phyloP scores from a whole-genome alignment of 2,329 filamentous ascomycete genomes.

The Pseudogymnoascus sp. region DNA sequence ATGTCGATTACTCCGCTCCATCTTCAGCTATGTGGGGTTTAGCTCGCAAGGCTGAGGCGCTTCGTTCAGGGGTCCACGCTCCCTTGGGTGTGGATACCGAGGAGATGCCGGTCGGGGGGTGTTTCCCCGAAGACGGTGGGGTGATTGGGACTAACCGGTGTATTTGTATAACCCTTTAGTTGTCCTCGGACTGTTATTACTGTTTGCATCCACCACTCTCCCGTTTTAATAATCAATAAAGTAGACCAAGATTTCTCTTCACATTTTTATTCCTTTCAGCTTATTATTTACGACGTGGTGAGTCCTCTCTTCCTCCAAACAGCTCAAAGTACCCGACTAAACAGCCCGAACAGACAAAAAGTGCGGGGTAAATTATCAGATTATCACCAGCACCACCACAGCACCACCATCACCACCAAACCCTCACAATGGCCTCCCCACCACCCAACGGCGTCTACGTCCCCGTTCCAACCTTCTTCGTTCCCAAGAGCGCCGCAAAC shows the following conservation, averaged over 20 bases:
- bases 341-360: background rate
- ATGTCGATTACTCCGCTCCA: background rate
- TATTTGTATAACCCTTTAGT: background rate
- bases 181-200: background rate
- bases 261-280: background rate
- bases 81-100: background rate
- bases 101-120: background rate
- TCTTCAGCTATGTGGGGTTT: slow-evolving; percentile 4
- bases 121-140: slow-evolving; percentile 2
- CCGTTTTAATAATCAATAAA: background rate
- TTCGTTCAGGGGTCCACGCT: background rate
- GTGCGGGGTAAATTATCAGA: slow-evolving; percentile 2
- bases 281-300: background rate
- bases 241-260: background rate
- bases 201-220: background rate
- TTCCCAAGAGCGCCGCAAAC: slow-evolving; percentile 21
- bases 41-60: background rate
- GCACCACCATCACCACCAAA: background rate
- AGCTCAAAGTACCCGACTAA: background rate
- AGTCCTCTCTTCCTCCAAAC: background rate
- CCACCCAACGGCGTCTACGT: slow-evolving; percentile 30
- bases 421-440: slow-evolving; percentile 18
- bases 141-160: background rate
- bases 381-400: background rate
- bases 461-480: slow-evolving; percentile 56